phyloP scores from a whole-genome alignment of 2,329 filamentous ascomycete species.

The Ceratocystis colombiana region DNA sequence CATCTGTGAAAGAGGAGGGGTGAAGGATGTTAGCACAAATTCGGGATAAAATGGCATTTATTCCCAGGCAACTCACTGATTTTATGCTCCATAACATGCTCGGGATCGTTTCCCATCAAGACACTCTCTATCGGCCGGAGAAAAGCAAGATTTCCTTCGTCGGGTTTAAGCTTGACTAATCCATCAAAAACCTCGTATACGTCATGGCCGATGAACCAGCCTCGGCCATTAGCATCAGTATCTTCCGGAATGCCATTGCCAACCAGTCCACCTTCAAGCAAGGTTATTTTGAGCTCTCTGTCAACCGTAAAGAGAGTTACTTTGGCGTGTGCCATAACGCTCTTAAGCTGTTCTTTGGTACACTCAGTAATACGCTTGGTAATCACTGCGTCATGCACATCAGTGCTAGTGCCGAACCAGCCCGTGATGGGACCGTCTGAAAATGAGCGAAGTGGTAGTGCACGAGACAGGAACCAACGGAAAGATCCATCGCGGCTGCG shows the following conservation, averaged over 20 bases:
- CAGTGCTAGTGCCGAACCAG: slow-evolving; percentile 72
- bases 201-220: slow-evolving; percentile 49
- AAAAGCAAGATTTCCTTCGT: slow-evolving; percentile 41
- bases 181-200: slow-evolving; percentile 55
- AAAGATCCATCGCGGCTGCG: slow-evolving; percentile 56
- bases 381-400: slow-evolving; percentile 61
- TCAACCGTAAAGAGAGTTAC: slow-evolving; percentile 69
- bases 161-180: slow-evolving; percentile 33
- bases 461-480: slow-evolving; percentile 69
- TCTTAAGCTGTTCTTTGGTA: slow-evolving; percentile 59
- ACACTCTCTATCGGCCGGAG: slow-evolving; percentile 53
- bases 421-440: slow-evolving; percentile 60
- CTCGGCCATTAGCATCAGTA: slow-evolving; percentile 33
- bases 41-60: not conserved
- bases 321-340: slow-evolving; percentile 63
- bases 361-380: slow-evolving; percentile 57
- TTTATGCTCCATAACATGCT: slow-evolving; percentile 55
- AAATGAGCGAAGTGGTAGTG: slow-evolving; percentile 55
- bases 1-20: slow-evolving; percentile 33
- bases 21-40: slow-evolving; percentile 20
- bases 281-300: slow-evolving; percentile 48
- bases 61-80: slow-evolving; percentile 36
- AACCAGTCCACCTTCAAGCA: slow-evolving; percentile 59
- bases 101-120: slow-evolving; percentile 47
- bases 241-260: slow-evolving; percentile 39